Base-by-base conservation (phyloP, 176 grass and related monocot species). In the Carex littledalei region DNA sequence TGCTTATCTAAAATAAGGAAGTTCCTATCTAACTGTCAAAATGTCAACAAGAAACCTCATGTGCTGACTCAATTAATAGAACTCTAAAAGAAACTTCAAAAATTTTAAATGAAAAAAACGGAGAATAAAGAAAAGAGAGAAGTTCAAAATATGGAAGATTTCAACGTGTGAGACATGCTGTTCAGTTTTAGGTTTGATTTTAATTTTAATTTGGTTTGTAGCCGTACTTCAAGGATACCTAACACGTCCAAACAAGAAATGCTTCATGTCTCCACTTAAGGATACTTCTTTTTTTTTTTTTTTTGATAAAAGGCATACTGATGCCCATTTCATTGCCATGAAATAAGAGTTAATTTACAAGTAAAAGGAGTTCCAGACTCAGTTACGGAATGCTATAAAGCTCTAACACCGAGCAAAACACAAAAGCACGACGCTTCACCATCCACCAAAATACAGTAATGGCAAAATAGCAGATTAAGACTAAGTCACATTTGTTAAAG, bases 121-220 rank as follows among this genome's bases (percentile, higher is more conserved):
- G 35, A 56, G 65, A 88, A 88, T 45, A 53, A 45, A 8, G 32
- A 64, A 85, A 63, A 85, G 4, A 87, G 82, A 85, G 3, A 68
- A 34, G 78, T 72, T 86, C 37, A 89, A 63, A 85, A 69, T 37
- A 75, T 54, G 63, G 55, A 20, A 81, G 87, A 81, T 70, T 89
- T 91, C 90, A 91, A 97, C 89, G 89, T 92, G 92, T 80, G 87
- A 81, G 85, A 88, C 87, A 84, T 97, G 87, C 82, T 91, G 76
- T 87, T 80, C 76, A 24, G 59, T 82, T 67, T 90, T 68, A 89
- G 79, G 67, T 84, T 34, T 31, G 8, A 54, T 52, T 78, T 56
- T 17, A 3, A 56, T 68, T 41, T 84, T 20, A 14, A 15, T 68
- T 72, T 84, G 64, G 34, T 83, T 16, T 49, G 54, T 32, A 52